Base-by-base conservation (phyloP, 352 stramenopile genomes). In the Phytophthora pisi region DNA sequence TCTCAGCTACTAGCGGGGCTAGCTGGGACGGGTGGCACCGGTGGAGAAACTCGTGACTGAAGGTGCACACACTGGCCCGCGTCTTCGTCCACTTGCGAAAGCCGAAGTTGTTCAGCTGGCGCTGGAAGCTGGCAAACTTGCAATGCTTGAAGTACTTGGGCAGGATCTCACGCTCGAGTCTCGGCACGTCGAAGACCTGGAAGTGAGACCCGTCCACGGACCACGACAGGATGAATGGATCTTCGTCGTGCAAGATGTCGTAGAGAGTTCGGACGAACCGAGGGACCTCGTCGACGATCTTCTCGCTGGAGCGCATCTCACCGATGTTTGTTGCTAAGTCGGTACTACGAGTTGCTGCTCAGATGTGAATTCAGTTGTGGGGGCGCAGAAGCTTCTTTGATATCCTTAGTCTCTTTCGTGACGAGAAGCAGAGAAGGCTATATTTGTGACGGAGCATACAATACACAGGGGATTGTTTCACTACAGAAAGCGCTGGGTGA, bases 101-200 rank as follows among this genome's bases (percentile, higher is more conserved):
- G 10, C 75, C 82, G 72, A 98, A 98, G 67, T 98, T 97, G 72
- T 96, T 97, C 23, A 98, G 77, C 68, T 97, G 91, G 23, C 92
- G 81, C 63, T 96, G 88, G 47, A 98, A 91, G 20, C 88, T 97
- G 28, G 92, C 87, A 72, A 97, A 98, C 54, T 92, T 96, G 57
- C 74, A 79, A 65, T 97, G 90, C 63, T 97, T 97, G 67, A 97
- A 98, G 74, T 97, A 98, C 63, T 89, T 88, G 9, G 91, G 86
- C 1, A 98, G 76, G 18, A 98, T 80, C 61, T 95, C 79, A 9
- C 74, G 62, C 76, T 98, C 91, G 20, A 98, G 86, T 66, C 80
- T 75, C 0, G 70, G 65, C 60, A 86, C 73, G 46, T 82, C 78
- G 43, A 89, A 79, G 63, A 93, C 88, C 51, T 91, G 79, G 56